These are phyloP conservation scores for Millerozyma miso DNA, from an alignment of 805 yeast genomes.

Conservation along the genomic window DNA sequence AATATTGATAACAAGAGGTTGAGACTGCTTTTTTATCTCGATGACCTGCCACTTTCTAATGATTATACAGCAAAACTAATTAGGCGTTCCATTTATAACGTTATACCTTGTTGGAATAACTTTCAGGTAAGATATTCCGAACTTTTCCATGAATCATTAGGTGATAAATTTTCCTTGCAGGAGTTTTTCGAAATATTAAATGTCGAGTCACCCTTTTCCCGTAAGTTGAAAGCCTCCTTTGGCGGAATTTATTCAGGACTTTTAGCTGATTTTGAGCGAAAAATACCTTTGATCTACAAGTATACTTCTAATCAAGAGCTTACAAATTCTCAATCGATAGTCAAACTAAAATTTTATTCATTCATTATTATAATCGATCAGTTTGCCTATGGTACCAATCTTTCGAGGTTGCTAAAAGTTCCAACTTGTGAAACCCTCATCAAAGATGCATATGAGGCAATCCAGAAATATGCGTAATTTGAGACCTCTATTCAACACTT, in stretches of 20 bases:
- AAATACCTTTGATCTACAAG: constrained; percentile 10
- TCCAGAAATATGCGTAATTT: constrained; percentile 1
- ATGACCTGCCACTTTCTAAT: not conserved
- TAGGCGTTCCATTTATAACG: constrained; percentile 13
- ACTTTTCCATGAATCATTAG: constrained; percentile 12
- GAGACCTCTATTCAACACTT: constrained; percentile 7
- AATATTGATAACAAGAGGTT: not conserved
- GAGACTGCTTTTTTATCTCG: not conserved
- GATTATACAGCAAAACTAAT: not conserved
- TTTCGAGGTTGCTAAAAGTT: not conserved
- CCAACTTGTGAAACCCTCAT: constrained; percentile 2
- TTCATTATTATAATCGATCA: constrained; percentile 15
- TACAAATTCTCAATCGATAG: constrained; percentile 3
- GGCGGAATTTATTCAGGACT: not conserved
- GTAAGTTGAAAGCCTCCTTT: not conserved
- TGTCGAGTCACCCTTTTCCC: not conserved
- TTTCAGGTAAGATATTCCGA: constrained; percentile 24
- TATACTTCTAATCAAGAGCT: constrained; percentile 4
- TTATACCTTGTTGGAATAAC: constrained; percentile 22
- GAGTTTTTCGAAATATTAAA: too few species aligned
- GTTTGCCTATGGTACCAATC: not conserved
- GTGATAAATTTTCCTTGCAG: not conserved
- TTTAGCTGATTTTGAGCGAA: constrained; percentile 1
- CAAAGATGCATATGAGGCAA: constrained; percentile 5
- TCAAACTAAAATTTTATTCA: constrained; percentile 15